Evolutionary conservation across 306 rosid genomes (phyloP).

Genomic region (Prinsepia uniflora): DNA sequence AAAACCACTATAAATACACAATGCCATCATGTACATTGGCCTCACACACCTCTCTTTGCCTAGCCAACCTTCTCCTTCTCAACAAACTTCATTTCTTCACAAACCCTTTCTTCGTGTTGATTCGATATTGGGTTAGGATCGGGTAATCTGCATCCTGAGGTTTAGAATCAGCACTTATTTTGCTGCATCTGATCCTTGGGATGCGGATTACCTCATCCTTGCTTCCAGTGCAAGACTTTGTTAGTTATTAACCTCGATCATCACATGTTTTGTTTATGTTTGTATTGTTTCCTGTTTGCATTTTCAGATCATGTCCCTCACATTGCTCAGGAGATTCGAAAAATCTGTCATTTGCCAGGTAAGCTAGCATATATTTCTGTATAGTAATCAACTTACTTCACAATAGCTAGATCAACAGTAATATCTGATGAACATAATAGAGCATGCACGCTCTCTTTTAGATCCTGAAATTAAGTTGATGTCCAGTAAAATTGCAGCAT

Average conservation of each 20-base stretch:
- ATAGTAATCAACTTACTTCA: not conserved
- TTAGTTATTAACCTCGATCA: too few relatives aligned
- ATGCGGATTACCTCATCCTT: conserved; percentile 46
- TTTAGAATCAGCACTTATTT: conserved; percentile 39
- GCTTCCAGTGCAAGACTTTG: conserved; percentile 18
- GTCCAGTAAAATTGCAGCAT: not conserved
- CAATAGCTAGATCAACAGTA: not conserved
- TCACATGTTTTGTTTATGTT: not conserved
- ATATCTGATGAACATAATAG: not conserved
- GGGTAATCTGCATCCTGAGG: conserved; percentile 73
- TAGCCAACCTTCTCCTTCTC: conserved; percentile 11
- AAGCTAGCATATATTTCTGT: not conserved
- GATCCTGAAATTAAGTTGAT: not conserved
- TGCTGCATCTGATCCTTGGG: conserved; percentile 46
- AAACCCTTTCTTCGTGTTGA: not conserved
- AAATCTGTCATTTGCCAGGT: not conserved
- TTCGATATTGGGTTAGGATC: conserved; percentile 33
- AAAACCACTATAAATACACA: conserved; percentile 42
- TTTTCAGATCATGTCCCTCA: conserved; percentile 12
- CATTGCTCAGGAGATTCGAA: not conserved
- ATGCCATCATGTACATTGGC: conserved; percentile 16
- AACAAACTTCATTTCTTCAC: not conserved
- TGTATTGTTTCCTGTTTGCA: not conserved
- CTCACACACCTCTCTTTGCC: conserved; percentile 20
- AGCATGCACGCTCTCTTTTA: not conserved